Base-by-base conservation (phyloP, 495 filamentous ascomycete genomes). In the Chaetomium fimeti region DNA sequence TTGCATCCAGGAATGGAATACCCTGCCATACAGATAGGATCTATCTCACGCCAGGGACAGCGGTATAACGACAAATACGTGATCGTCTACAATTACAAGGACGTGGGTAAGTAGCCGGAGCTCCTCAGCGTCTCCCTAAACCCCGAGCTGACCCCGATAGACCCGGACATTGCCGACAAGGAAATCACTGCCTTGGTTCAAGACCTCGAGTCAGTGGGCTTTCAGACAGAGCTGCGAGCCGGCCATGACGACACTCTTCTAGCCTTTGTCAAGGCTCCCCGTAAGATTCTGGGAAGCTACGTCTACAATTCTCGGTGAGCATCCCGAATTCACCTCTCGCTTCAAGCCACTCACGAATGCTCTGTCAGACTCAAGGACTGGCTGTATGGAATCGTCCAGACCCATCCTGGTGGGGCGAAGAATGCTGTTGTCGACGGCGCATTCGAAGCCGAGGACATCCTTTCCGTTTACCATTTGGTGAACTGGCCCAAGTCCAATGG, bases 61-160 rank as follows among this genome's bases (percentile, higher is more conserved):
- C 9, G 24, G 13, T 52, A 52, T 24, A 52, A 52, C 25, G 49
- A 52, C 49, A 28, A 52, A 28, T 52, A 52, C 49, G 49, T 52
- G 12, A 52, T 52, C 15, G 49, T 52, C 16, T 52, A 52, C 49
- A 52, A 13, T 4, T 52, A 28, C 16, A 52, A 52, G 16, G 49
- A 52, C 25, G 49, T 52, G 8, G 49, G 49, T 52, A 27, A 52
- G 49, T 52, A n/a, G 15, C 18, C 15, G 20, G 25, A 28, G 25
- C 24, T 24, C 45, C 3, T 36, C 32, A 36, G 16, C 12, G 2
- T 5, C 43, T n/a, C 18, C 15, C 4, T n/a, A n/a, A 52, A 25
- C 24, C 15, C 9, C 11, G 22, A 25, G 9, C 49, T 52, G 18
- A 52, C 45, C 49, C 6, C 24, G 11, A 15, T 52, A 52, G 49